Conservation (phyloP, 441 rosid species). For the Euphorbia schlechtendalii region DNA sequence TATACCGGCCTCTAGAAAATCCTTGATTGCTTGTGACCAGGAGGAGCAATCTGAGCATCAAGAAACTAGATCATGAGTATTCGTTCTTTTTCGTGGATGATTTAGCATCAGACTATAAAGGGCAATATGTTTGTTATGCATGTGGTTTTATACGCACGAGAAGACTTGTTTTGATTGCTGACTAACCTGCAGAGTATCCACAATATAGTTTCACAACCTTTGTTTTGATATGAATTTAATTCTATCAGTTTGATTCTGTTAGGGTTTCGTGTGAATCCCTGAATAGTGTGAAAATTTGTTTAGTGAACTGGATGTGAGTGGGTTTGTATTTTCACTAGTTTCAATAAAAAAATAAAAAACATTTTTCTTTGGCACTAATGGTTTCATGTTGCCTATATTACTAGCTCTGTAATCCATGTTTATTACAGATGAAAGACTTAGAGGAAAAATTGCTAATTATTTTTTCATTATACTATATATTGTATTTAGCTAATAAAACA, state of each 20-base stretch:
- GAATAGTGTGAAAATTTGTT: too few relatives aligned
- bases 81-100: not conserved
- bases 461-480: too few relatives aligned
- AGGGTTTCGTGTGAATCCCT: too few relatives aligned
- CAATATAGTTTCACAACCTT: not conserved
- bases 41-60: not conserved
- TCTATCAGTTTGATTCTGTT: too few relatives aligned
- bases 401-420: not conserved
- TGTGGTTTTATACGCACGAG: not conserved
- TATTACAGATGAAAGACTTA: not conserved
- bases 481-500: too few relatives aligned
- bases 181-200: not conserved
- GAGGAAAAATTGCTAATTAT: not conserved
- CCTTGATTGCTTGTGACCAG: constrained; percentile 26
- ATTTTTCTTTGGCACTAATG: not conserved
- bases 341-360: too few relatives aligned
- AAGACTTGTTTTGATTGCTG: not conserved
- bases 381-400: not conserved
- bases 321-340: too few relatives aligned
- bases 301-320: too few relatives aligned
- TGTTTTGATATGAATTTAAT: too few relatives aligned
- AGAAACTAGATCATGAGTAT: not conserved
- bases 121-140: not conserved
- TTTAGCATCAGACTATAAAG: not conserved
- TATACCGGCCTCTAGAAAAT: constrained; percentile 66